Evolutionary conservation across 2,329 filamentous ascomycete genomes (phyloP).

Genomic region (Paecilomyces niveus): DNA sequence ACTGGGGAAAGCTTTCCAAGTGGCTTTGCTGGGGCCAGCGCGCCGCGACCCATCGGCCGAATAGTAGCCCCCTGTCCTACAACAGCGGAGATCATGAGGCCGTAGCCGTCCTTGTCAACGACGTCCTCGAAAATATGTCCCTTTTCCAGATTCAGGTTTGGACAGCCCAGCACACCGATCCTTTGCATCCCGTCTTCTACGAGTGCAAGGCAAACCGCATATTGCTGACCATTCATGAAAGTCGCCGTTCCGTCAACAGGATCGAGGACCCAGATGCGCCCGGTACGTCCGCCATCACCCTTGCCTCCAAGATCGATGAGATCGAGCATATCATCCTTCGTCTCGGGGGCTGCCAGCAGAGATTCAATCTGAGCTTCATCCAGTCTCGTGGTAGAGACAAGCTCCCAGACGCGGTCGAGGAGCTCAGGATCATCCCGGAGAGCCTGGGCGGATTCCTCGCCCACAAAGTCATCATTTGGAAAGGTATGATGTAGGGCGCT

Average conservation of each 20-base stretch:
- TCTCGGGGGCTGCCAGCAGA: conserved; percentile 34
- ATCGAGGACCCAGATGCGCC: conserved; percentile 55
- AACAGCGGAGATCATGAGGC: conserved; percentile 46
- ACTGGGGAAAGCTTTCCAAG: conserved; percentile 17
- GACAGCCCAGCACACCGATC: conserved; percentile 55
- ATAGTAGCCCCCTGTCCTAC: conserved; percentile 38
- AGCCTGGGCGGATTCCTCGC: conserved; percentile 52
- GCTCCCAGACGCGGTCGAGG: conserved; percentile 48
- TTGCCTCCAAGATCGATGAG: conserved; percentile 53
- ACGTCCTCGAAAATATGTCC: conserved; percentile 29
- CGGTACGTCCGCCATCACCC: conserved; percentile 31
- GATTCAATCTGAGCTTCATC: conserved; percentile 25
- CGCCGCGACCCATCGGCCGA: conserved; percentile 27
- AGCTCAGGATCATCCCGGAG: conserved; percentile 45
- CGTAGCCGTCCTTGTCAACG: conserved; percentile 39
- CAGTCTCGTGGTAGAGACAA: conserved; percentile 38
- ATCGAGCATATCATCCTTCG: conserved; percentile 52
- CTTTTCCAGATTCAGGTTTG: conserved; percentile 47
- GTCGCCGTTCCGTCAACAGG: conserved; percentile 59
- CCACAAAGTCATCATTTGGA: conserved; percentile 52
- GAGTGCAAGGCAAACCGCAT: conserved; percentile 54
- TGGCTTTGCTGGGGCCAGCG: conserved; percentile 24
- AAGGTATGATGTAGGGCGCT: conserved; percentile 48
- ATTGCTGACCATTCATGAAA: conserved; percentile 56
- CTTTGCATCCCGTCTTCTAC: conserved; percentile 51